Base-by-base conservation (phyloP, 2,329 filamentous ascomycete species). In the Stagonosporopsis cucurbitacearum region DNA sequence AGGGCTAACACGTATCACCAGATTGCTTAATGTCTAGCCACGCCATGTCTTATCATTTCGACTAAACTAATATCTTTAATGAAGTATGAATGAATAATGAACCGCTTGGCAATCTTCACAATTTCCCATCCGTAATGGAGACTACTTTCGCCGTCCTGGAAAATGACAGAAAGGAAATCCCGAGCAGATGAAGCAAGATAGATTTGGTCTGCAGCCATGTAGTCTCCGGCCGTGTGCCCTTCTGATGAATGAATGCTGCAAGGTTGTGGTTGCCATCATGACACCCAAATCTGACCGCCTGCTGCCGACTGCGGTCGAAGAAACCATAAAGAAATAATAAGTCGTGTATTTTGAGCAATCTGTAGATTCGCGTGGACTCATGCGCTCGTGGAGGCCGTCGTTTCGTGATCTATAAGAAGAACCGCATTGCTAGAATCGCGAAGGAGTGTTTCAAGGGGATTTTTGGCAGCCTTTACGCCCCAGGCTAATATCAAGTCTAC, bases 371-470 rank as follows among this genome's bases (percentile, higher is more conserved):
- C 32, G 32, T 36, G 12, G 22, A 43, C 15, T 2, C 37, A 32
- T 39, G 36, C 43, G 26, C n/a, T 33, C 25, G 17, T 37, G 12
- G 22, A 23, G 26, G 37, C 45, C 39, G 25, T 57, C 6, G 26
- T 49, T 20, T 49, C 49, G 57, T 59, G 28, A 46, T 52, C 39
- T 52, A 50, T 43, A 20, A 25, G 25, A 41, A 41, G 26, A 17
- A 7, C 35, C 28, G 30, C 44, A 19, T 19, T 17, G 17, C 35
- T 32, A 17, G 6, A 25, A 33, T 4, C 17, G 40, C 17, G n/a
- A 17, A 33, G 30, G 4, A n/a, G 9, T 44, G 23, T 9, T 19
- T 30, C 26, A 26, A 22, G 12, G 26, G 15, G 45, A 37, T 17
- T 0, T 6, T 25, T 9, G 15, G 19, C 20, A n/a, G 11, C 19